Evolutionary conservation across 345 rosid species (phyloP).

Genomic region (Eucalyptus polybractea): DNA sequence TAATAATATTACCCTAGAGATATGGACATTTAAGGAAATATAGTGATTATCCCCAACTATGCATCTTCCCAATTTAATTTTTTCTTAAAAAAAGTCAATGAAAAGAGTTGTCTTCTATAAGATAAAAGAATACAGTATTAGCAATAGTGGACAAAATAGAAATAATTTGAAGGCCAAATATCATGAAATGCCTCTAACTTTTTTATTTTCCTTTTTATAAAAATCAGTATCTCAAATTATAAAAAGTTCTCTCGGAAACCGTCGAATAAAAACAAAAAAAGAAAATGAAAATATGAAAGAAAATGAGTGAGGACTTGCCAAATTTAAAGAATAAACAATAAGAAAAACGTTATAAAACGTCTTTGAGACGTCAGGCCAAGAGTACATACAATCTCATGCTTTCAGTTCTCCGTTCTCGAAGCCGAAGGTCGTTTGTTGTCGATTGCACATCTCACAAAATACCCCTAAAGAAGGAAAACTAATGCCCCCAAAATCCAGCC

Average conservation of each 20-base stretch:
- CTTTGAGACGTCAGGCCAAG: no score
- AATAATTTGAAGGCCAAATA: background rate
- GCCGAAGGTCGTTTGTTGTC: no score
- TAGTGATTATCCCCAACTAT: no score
- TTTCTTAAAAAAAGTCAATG: no score
- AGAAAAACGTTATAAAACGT: background rate
- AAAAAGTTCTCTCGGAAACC: background rate
- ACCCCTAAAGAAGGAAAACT: background rate
- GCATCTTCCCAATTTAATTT: no score
- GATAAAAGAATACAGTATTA: background rate
- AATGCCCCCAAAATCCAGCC: background rate
- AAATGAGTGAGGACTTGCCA: background rate
- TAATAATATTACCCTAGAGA: no score
- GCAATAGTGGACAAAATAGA: background rate
- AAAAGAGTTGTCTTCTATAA: background rate
- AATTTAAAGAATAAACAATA: background rate
- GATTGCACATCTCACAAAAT: no score
- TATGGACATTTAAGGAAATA: no score
- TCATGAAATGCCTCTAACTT: background rate
- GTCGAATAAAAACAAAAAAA: background rate
- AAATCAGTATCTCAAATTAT: background rate
- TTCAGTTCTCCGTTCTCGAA: no score
- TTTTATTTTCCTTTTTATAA: background rate
- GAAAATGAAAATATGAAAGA: background rate
- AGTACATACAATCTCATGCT: no score